phyloP scores from a whole-genome alignment of 2,329 filamentous ascomycete species.

The Penicillium sp. region DNA sequence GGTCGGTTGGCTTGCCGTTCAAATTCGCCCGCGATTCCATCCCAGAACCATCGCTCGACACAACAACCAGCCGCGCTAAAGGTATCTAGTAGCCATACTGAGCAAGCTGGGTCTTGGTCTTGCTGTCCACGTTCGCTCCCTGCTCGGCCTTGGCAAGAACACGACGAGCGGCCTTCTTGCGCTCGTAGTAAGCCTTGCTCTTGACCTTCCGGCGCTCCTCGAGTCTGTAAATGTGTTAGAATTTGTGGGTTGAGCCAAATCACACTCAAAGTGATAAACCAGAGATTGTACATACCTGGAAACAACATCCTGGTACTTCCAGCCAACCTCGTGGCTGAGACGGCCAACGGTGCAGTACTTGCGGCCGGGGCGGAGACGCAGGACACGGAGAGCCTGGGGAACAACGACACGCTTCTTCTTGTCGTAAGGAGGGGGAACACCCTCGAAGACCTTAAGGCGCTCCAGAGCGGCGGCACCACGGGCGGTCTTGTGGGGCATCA shows the following conservation, averaged over 20 bases:
- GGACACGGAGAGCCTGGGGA: conserved; percentile 93
- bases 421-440: conserved; percentile 97
- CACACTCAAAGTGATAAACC: not conserved
- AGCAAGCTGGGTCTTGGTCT: conserved; percentile 85
- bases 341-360: conserved; percentile 99
- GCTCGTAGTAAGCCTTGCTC: conserved; percentile 98
- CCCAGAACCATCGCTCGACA: conserved; percentile 40
- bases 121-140: conserved; percentile 79
- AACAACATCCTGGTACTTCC: conserved; percentile 99
- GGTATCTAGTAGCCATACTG: conserved; percentile 79
- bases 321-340: conserved; percentile 98
- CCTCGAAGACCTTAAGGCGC: conserved; percentile 99
- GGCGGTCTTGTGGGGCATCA: conserved; percentile 99
- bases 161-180: conserved; percentile 95
- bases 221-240: conserved; percentile 60
- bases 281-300: conserved; percentile 68
- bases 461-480: conserved; percentile 94
- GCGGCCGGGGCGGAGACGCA: conserved; percentile 96
- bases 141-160: conserved; percentile 91
- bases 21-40: conserved; percentile 42
- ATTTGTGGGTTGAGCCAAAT: conserved; percentile 7
- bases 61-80: conserved; percentile 41
- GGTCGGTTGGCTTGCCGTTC: conserved; percentile 43
- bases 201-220: conserved; percentile 99
- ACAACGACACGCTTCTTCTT: conserved; percentile 99